Evolutionary conservation across 495 filamentous ascomycete species (phyloP).

Genomic region (Mycothermus thermophilus): DNA sequence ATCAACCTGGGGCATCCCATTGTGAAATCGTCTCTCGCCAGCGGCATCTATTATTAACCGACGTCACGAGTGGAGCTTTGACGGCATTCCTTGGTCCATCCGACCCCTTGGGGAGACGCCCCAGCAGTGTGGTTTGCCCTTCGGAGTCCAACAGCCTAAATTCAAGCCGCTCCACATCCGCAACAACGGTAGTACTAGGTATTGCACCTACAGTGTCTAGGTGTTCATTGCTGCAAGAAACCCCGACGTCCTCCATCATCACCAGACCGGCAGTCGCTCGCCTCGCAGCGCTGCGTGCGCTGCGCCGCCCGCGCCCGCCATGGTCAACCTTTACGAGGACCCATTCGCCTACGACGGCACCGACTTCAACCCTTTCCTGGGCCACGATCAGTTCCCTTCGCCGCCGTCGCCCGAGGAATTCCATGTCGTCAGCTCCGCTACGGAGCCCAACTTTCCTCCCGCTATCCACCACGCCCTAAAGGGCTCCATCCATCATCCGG

Average conservation of each 20-base stretch:
- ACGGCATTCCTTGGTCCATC: constrained; percentile 6
- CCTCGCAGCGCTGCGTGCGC: background rate
- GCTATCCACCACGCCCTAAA: constrained; percentile 3
- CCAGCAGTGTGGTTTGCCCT: constrained; percentile 6
- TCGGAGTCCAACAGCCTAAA: constrained; percentile 12
- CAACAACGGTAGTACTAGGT: constrained; percentile 3
- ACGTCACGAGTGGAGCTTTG: constrained; percentile 8
- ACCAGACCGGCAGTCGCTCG: background rate
- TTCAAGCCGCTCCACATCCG: constrained; percentile 11
- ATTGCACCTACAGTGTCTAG: no score
- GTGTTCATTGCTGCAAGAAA: background rate
- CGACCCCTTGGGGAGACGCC: constrained; percentile 1
- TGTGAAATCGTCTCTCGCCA: background rate
- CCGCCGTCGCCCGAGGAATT: constrained; percentile 6
- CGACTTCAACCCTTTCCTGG: constrained; percentile 2
- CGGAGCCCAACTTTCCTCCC: constrained; percentile 3
- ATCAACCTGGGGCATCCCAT: background rate
- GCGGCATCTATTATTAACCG: constrained; percentile 1
- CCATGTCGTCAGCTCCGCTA: constrained; percentile 3
- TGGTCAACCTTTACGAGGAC: constrained; percentile 8
- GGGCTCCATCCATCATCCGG: background rate
- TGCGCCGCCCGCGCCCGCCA: constrained; percentile 1
- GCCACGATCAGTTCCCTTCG: background rate
- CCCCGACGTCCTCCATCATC: background rate
- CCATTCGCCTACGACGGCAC: constrained; percentile 11